Base-by-base conservation (phyloP, 306 rosid species). In the Luffa acutangula region DNA sequence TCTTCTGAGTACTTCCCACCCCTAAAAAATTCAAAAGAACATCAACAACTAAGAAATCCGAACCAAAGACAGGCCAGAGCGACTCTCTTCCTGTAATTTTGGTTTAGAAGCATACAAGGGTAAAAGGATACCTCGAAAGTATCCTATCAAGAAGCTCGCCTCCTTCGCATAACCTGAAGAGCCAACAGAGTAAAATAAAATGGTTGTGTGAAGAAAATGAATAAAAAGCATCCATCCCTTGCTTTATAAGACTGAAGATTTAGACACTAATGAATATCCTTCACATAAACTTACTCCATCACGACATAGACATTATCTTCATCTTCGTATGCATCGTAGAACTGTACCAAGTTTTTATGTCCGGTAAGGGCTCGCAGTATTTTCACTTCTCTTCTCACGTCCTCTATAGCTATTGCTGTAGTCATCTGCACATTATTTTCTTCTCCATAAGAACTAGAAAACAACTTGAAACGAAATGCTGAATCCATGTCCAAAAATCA, bases 131-230 rank as follows among this genome's bases (percentile, higher is more conserved):
- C 98, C 98, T 93, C 73, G 98, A 93, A 84, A 93, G 98, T 82
- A 93, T 93, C 79, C 88, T 87, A 88, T 93, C 98, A 42, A 93
- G 84, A 79, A 93, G 90, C 81, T 93, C 98, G n/a, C 98, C 98
- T 82, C 98, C 98, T 80, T 90, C 82, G 84, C 98, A 93, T 78
- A 93, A 79, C 88, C 98, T 93, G 92, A 62, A 88, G 45, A 69
- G 70, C 79, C 81, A 76, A 82, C 37, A 77, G 71, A 75, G 79
- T 54, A 64, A 58, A 77, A 21, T 84, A 57, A 77, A 20, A 75
- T 52, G 17, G 64, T 52, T 52, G 48, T 0, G 21, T 45, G 46
- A 57, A 14, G n/a, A 39, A 66, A 66, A 21, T 21, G 62, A 49
- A 15, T 39, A 1, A 33, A 63, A 33, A 63, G 8, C 70, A 13